These are phyloP conservation scores for Syzygium aqueum DNA, from an alignment of 345 rosid genomes.

Conservation along the genomic window DNA sequence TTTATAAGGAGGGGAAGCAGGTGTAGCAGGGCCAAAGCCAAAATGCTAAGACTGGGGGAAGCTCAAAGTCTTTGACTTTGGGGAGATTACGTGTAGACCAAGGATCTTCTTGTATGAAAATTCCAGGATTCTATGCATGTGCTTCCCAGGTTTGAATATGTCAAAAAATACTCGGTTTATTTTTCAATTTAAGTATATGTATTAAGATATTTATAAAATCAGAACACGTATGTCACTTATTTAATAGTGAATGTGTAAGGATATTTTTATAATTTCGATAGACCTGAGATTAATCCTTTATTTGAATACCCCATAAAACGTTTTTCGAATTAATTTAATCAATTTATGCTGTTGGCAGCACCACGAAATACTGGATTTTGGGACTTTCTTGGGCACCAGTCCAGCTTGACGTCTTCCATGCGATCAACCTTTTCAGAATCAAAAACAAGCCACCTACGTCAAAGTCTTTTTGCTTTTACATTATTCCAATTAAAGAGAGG, in stretches of 20 bases:
- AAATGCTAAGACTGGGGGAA: background rate
- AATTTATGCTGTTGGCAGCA: background rate
- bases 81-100: background rate
- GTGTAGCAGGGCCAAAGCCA: background rate
- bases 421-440: background rate
- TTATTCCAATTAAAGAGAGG: background rate
- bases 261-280: background rate
- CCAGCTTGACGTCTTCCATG: background rate
- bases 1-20: background rate
- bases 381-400: background rate
- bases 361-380: background rate
- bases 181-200: background rate
- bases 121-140: background rate
- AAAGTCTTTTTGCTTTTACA: background rate
- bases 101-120: background rate
- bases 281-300: background rate
- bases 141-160: background rate
- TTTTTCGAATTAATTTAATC: background rate
- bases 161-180: background rate
- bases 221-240: background rate
- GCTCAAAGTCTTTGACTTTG: background rate
- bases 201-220: background rate
- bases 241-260: background rate
- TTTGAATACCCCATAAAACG: background rate
- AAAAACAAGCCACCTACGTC: background rate